These are phyloP conservation scores for Coniochaeta sp. DNA, from an alignment of 2,329 filamentous ascomycete species.

Conservation along the genomic window DNA sequence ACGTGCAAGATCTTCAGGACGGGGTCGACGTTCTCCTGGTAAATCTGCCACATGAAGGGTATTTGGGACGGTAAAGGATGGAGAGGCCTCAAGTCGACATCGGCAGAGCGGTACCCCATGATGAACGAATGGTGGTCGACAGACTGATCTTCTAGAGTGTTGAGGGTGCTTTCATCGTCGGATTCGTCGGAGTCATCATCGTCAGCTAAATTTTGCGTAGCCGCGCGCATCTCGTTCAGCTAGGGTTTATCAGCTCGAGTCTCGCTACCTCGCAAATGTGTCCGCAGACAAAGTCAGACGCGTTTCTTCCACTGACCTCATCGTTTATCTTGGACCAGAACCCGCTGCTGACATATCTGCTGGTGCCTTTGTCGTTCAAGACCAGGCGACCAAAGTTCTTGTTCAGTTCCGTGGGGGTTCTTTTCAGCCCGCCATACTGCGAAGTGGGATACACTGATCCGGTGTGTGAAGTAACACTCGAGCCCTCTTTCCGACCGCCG, in stretches of 20 bases:
- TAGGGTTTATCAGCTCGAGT: conserved; percentile 8
- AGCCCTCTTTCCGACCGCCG: background rate
- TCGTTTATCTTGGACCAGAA: conserved; percentile 73
- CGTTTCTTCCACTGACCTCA: conserved; percentile 40
- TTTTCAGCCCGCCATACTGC: conserved; percentile 9
- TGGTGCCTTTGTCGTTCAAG: conserved; percentile 59
- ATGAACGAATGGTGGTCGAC: conserved; percentile 64
- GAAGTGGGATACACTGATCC: conserved; percentile 6
- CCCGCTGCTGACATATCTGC: conserved; percentile 67
- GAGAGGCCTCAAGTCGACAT: conserved; percentile 55
- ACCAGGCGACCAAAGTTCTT: conserved; percentile 62
- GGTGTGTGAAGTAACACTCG: background rate
- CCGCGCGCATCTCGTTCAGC: conserved; percentile 39
- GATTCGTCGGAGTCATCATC: conserved; percentile 52
- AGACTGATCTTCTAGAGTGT: conserved; percentile 26
- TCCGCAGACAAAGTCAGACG: background rate
- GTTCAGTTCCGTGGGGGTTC: conserved; percentile 28
- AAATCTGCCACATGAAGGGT: conserved; percentile 61
- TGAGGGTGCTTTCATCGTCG: conserved; percentile 50
- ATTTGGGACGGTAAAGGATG: conserved; percentile 62
- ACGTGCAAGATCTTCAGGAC: conserved; percentile 65
- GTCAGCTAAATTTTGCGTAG: conserved; percentile 40
- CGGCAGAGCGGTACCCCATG: conserved; percentile 65
- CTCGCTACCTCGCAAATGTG: background rate
- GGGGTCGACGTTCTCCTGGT: conserved; percentile 67